Percentiles rank a stretch among this genome's conserved stretches.
Conservation (phyloP, 2,329 filamentous ascomycete genomes). For the Monilinia fructigena region DNA sequence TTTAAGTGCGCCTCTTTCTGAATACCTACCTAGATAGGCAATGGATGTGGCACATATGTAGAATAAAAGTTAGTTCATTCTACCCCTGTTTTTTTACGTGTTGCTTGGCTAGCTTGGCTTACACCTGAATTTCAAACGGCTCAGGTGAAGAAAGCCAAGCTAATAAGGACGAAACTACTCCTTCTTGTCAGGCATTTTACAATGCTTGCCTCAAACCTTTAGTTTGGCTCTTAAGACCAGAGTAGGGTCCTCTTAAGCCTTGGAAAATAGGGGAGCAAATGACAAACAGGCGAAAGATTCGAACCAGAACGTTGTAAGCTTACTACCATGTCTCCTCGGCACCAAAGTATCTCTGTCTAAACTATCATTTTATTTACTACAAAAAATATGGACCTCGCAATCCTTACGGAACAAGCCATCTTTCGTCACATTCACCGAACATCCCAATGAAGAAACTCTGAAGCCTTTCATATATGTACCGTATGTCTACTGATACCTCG, state of each 20-base stretch:
- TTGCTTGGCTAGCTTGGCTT: slow-evolving; percentile 17
- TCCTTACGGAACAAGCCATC: not conserved
- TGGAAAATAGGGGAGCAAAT: not conserved
- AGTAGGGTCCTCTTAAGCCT: not conserved
- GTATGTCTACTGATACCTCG: not conserved
- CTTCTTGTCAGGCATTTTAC: not conserved
- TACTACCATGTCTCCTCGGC: slow-evolving; percentile 18
- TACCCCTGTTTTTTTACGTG: slow-evolving; percentile 6
- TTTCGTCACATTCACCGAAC: slow-evolving; percentile 2
- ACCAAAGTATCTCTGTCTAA: not conserved
- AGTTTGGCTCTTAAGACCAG: not conserved
- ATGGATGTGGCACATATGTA: not conserved
- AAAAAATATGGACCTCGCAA: not conserved
- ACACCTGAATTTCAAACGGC: slow-evolving; percentile 11
- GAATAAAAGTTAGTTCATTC: not conserved
- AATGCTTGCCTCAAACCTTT: not conserved
- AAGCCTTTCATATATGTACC: slow-evolving; percentile 4
- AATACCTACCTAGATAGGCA: not conserved
- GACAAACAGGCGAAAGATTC: not conserved
- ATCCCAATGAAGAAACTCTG: not conserved
- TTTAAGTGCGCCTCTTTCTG: not conserved
- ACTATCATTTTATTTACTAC: not conserved
- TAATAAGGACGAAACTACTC: not conserved
- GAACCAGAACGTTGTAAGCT: slow-evolving; percentile 21
- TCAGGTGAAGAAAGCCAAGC: slow-evolving; percentile 1